phyloP scores from a whole-genome alignment of 169 alveolate genomes.

The Babesia divergens region DNA sequence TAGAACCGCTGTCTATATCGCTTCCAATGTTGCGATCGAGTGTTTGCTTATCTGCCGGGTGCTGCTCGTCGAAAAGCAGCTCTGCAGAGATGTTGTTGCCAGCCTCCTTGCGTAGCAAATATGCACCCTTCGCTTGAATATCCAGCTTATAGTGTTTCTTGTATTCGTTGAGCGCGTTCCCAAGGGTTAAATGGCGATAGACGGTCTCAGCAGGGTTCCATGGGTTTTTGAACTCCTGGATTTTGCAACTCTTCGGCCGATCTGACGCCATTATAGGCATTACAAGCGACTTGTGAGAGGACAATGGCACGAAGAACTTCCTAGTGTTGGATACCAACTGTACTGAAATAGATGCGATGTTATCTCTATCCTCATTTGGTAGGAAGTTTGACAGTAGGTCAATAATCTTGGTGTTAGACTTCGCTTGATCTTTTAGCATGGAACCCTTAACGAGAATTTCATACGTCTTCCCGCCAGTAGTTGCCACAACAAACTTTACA shows the following conservation, averaged over 20 bases:
- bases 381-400: conserved; percentile 41
- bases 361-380: conserved; percentile 12
- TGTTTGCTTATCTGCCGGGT: conserved; percentile 4
- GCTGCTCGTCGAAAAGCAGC: conserved; percentile 56
- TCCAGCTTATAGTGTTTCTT: conserved; percentile 15
- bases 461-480: conserved; percentile 2
- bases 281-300: conserved; percentile 31
- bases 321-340: conserved; percentile 18
- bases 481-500: conserved; percentile 31
- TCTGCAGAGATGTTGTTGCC: conserved; percentile 62
- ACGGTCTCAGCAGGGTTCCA: conserved; percentile 60
- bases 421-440: conserved; percentile 13
- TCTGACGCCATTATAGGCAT: conserved; percentile 65
- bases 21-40: conserved; percentile 45
- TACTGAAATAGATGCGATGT: conserved; percentile 26
- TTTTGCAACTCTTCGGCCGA: conserved; percentile 41
- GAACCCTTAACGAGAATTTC: conserved; percentile 43
- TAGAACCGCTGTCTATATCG: conserved; percentile 31
- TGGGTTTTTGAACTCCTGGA: conserved; percentile 67
- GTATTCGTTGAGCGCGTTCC: conserved; percentile 36
- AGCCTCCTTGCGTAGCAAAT: conserved; percentile 54
- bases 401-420: conserved; percentile 22
- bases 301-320: conserved; percentile 50
- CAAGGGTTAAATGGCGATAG: conserved; percentile 28
- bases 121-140: conserved; percentile 29